Evolutionary conservation across 2,329 filamentous ascomycete species (phyloP).

Genomic region (Pseudogymnoascus destructans): DNA sequence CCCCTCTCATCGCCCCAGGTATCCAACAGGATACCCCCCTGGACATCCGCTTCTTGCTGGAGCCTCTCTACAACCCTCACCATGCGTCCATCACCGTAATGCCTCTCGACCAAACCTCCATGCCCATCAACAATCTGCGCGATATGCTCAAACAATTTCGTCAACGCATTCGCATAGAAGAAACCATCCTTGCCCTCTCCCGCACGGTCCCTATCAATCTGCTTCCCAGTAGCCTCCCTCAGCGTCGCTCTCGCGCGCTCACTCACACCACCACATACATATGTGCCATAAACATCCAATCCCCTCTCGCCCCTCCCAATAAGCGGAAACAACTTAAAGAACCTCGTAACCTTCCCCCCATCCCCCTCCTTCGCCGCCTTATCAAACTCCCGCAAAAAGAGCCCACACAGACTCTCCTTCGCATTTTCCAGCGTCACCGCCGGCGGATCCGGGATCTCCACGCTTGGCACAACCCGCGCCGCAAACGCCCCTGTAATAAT

Average conservation of each 20-base stretch:
- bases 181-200: slow-evolving; percentile 57
- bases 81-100: slow-evolving; percentile 92
- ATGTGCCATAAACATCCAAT: slow-evolving; percentile 85
- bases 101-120: slow-evolving; percentile 77
- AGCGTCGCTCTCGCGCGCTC: slow-evolving; percentile 68
- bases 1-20: slow-evolving; percentile 85
- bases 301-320: slow-evolving; percentile 83
- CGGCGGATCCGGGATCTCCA: slow-evolving; percentile 87
- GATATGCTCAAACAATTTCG: slow-evolving; percentile 92
- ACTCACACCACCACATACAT: slow-evolving; percentile 91
- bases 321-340: slow-evolving; percentile 95
- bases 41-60: slow-evolving; percentile 88
- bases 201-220: slow-evolving; percentile 14
- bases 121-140: slow-evolving; percentile 92
- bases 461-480: slow-evolving; percentile 81
- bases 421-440: slow-evolving; percentile 76
- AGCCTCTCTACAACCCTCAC: slow-evolving; percentile 82
- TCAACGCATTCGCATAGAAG: slow-evolving; percentile 85
- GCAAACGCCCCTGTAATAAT: slow-evolving; percentile 80
- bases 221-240: slow-evolving; percentile 49
- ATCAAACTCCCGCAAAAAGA: slow-evolving; percentile 92
- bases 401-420: slow-evolving; percentile 73
- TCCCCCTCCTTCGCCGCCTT: slow-evolving; percentile 80
- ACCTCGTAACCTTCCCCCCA: slow-evolving; percentile 77
- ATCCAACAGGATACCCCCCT: slow-evolving; percentile 89